Conservation (phyloP, 352 stramenopile genomes). For the Discostella stelligera region DNA sequence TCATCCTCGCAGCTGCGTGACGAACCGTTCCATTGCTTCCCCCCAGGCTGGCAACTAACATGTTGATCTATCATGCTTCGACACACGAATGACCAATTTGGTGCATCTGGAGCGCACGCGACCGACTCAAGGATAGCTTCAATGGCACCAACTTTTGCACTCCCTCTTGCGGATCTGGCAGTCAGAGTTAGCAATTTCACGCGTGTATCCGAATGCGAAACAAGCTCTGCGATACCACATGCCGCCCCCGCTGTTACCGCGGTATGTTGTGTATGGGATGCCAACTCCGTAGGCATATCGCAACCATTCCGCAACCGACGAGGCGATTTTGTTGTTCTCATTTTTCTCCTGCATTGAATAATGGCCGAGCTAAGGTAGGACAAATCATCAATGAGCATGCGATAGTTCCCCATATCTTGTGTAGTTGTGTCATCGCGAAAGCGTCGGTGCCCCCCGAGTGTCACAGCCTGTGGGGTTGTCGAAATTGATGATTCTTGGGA, state of each 20-base stretch:
- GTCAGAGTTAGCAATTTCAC: slow-evolving; percentile 34
- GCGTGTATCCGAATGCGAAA: slow-evolving; percentile 49
- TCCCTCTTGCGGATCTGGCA: slow-evolving; percentile 4
- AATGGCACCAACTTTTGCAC: slow-evolving; percentile 12
- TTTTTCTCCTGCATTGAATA: slow-evolving; percentile 24
- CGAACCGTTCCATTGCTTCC: neutral
- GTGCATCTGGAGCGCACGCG: slow-evolving; percentile 24
- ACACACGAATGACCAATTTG: slow-evolving; percentile 21
- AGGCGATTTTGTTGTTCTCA: neutral
- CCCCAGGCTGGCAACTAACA: neutral
- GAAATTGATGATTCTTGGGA: neutral
- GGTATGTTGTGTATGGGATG: slow-evolving; percentile 12
- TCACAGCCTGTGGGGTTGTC: neutral
- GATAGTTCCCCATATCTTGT: slow-evolving; percentile 66
- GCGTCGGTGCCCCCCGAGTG: slow-evolving; percentile 4
- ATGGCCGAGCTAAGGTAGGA: slow-evolving; percentile 68
- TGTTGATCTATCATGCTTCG: slow-evolving; percentile 13
- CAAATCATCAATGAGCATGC: slow-evolving; percentile 75
- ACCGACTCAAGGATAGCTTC: slow-evolving; percentile 15
- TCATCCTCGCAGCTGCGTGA: neutral
- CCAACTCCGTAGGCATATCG: neutral
- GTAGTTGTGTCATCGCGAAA: slow-evolving; percentile 18
- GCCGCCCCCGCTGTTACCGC: slow-evolving; percentile 40
- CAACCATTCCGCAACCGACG: neutral
- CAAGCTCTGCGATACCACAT: slow-evolving; percentile 52